These are phyloP conservation scores for Calonectria ilicicola DNA, from an alignment of 2,329 filamentous ascomycete species.

Conservation along the genomic window DNA sequence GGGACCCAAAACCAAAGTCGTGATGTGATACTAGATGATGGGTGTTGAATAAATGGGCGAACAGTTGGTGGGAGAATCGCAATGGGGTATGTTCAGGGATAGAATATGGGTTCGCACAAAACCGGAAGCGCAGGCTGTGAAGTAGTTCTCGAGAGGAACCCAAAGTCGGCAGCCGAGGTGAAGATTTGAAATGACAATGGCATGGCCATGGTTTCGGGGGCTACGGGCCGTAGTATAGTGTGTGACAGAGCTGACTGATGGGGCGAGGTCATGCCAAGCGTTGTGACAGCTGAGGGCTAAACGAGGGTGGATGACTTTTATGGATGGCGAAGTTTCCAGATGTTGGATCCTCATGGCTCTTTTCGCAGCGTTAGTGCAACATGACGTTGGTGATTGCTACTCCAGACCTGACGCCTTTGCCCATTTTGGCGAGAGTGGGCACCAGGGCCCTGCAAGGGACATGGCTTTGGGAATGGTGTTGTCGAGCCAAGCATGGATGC, in stretches of 20 bases:
- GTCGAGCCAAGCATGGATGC: neutral
- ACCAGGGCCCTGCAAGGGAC: slow-evolving; percentile 11
- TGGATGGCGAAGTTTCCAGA: slow-evolving; percentile 10
- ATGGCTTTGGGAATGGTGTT: neutral
- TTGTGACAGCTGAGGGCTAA: neutral
- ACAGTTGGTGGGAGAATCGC: neutral
- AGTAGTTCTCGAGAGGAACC: neutral
- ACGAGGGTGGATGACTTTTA: slow-evolving; percentile 9
- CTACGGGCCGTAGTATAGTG: neutral
- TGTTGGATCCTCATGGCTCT: neutral
- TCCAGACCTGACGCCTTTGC: neutral
- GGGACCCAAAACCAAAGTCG: neutral
- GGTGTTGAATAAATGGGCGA: neutral
- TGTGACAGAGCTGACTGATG: slow-evolving; percentile 7
- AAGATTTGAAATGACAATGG: slow-evolving; percentile 34
- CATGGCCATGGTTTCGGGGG: slow-evolving; percentile 24
- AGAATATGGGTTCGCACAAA: neutral
- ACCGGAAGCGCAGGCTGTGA: neutral
- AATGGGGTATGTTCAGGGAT: neutral
- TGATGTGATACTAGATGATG: neutral
- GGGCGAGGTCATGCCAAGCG: slow-evolving; percentile 6
- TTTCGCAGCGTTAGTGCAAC: slow-evolving; percentile 3
- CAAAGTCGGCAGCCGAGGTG: slow-evolving; percentile 24
- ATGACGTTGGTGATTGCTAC: neutral
- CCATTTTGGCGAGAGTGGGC: slow-evolving; percentile 9